Percentiles rank a stretch among this genome's conserved stretches.
Evolutionary conservation across 108 stramenopile genomes (phyloP).

Genomic region (Cylindrotheca closterium): DNA sequence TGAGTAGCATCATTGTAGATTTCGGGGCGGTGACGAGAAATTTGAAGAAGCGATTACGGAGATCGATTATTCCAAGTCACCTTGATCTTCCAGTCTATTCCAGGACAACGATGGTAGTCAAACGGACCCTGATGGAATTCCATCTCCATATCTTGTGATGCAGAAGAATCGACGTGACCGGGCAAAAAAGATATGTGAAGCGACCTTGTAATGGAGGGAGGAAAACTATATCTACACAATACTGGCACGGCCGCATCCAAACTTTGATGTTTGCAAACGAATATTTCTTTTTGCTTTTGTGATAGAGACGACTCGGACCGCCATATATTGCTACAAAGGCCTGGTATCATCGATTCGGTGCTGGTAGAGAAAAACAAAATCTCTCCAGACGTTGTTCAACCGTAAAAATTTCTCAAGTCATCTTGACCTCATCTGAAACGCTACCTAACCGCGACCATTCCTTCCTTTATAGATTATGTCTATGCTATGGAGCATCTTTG

Average conservation of each 20-base stretch:
- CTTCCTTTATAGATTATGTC: constrained; percentile 40
- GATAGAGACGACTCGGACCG: constrained; percentile 61
- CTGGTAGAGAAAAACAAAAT: too few species aligned
- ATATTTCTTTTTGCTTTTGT: constrained; percentile 64
- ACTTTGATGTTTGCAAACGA: constrained; percentile 64
- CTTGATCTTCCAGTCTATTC: constrained; percentile 21
- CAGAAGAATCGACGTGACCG: constrained; percentile 52
- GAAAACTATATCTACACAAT: constrained; percentile 57
- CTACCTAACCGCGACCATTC: too few species aligned
- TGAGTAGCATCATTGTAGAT: too few species aligned
- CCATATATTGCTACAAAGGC: constrained; percentile 60
- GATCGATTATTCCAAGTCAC: constrained; percentile 4
- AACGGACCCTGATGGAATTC: constrained; percentile 71
- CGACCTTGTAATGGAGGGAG: constrained; percentile 60
- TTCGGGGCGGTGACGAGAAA: too few species aligned
- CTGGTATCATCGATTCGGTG: constrained; percentile 49
- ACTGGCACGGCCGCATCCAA: constrained; percentile 58
- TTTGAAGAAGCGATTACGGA: too few species aligned
- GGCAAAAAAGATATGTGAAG: constrained; percentile 51
- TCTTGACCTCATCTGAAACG: too few species aligned
- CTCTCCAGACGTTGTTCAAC: too few species aligned
- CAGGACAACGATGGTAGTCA: constrained; percentile 61
- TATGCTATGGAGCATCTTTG: constrained; percentile 79
- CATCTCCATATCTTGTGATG: constrained; percentile 65
- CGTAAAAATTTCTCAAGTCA: too few species aligned